phyloP scores from a whole-genome alignment of 495 filamentous ascomycete genomes.

The Cladorrhinum samala region DNA sequence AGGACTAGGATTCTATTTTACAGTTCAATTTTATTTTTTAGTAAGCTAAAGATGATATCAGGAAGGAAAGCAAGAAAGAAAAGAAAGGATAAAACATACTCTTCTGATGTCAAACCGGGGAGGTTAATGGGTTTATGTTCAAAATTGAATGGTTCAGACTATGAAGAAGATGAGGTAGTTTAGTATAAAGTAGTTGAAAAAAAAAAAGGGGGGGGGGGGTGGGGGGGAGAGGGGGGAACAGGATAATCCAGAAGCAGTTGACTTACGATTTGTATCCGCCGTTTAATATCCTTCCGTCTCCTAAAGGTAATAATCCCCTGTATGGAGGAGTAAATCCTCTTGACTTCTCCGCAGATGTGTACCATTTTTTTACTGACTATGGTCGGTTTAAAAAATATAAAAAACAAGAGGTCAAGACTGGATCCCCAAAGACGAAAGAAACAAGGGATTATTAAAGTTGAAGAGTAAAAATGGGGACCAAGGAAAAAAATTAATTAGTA shows the following conservation, averaged over 20 bases:
- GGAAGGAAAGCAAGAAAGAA: neutral
- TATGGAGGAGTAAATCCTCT: constrained; percentile 19
- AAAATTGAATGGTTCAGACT: constrained; percentile 45
- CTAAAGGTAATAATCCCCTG: constrained; percentile 17
- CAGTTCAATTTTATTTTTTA: constrained; percentile 5
- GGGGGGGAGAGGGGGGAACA: no score
- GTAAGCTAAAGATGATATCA: neutral
- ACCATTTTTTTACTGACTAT: neutral
- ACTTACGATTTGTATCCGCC: constrained; percentile 22
- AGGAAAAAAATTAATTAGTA: constrained; percentile 8
- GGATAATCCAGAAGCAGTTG: neutral
- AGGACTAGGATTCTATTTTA: constrained; percentile 27
- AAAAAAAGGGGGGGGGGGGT: no score
- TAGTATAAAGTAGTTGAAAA: no score
- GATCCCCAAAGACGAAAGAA: no score
- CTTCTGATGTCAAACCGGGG: constrained; percentile 38
- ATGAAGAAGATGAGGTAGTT: neutral
- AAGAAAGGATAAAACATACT: constrained; percentile 25
- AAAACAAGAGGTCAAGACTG: constrained; percentile 2
- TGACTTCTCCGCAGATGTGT: constrained; percentile 20
- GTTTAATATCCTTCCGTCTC: constrained; percentile 15
- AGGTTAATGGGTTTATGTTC: constrained; percentile 32
- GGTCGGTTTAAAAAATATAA: neutral
- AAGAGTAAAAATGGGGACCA: neutral
- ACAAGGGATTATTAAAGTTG: no score